Evolutionary conservation across 768 basidiomycete genomes (phyloP), one percentile per base, ranked within the genome.

Genomic region (Fomitopsis serialis): DNA sequence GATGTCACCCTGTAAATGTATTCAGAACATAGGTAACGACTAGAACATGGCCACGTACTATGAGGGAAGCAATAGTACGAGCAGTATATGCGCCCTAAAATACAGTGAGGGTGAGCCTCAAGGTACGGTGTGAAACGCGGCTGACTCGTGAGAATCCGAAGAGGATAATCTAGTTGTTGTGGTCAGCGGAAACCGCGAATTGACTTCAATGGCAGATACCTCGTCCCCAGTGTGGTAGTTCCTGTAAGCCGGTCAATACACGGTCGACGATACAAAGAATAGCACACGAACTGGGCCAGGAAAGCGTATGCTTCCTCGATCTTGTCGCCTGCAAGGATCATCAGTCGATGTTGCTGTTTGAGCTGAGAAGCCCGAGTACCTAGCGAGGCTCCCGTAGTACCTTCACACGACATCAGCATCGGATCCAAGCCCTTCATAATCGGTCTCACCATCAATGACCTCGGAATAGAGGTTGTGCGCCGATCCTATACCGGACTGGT

Each of bases 241-340:
- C 57, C 87, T 89, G 56, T 40, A 37, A 13, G 36, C 53, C 22
- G 32, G 32, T 10, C 17, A 32, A 21, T 21, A 17, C 15, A 42
- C 21, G 15, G 23, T 23, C 8, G 43, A 40, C 42, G 44, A 50
- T 42, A 17, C 43, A 27, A 13, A n/a, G 36, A 21, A 46, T 13
- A 22, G 35, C 43, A 17, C 13, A 71, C 86, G 66, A 60, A 89
- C 86, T 89, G 85, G 21, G 87, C 80, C 59, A 89, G 84, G 62
- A 89, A 89, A n/a, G 78, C 84, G 68, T 88, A 87, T 32, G 82
- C 87, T 58, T 89, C 85, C 68, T 89, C 82, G 2, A 89, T 84
- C 61, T 89, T 88, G 53, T 84, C 82, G 37, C 70, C 85, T 88
- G 58, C 13, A 45, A 29, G 45, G 27, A n/a, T 27, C 60, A 58